These are phyloP conservation scores for Tetrahymena elliotti DNA, from an alignment of 73 alveolate species.

Conservation along the genomic window DNA sequence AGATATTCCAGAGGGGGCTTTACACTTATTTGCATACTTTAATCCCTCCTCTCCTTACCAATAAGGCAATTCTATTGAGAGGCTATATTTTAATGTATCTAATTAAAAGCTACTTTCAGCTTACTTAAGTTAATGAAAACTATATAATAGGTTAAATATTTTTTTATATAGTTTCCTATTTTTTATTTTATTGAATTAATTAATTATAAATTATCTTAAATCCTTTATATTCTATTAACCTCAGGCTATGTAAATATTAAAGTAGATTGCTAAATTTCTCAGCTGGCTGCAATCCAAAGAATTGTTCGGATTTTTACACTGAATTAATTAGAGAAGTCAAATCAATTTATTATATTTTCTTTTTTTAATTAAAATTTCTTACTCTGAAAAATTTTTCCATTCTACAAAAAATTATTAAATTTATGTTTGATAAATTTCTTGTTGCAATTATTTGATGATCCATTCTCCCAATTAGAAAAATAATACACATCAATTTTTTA, in stretches of 20 bases:
- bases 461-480: background rate
- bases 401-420: too few species aligned
- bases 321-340: background rate
- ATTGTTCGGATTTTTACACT: background rate
- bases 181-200: too few species aligned
- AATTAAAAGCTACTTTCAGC: background rate
- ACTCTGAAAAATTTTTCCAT: background rate
- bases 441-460: background rate
- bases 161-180: too few species aligned
- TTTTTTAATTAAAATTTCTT: background rate
- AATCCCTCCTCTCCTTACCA: background rate
- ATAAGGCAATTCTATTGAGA: background rate
- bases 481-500: background rate
- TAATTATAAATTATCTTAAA: too few species aligned
- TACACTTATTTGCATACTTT: background rate
- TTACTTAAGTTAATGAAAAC: background rate
- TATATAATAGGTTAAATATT: background rate
- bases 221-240: background rate
- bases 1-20: background rate
- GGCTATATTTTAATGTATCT: background rate
- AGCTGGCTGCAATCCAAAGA: background rate
- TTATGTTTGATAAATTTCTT: background rate
- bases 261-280: background rate
- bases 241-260: background rate
- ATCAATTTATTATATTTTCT: background rate